Evolutionary conservation across 163 green algal species (phyloP), one percentile per base, ranked within the genome.

Genomic region (Prototheca wickerhamii): DNA sequence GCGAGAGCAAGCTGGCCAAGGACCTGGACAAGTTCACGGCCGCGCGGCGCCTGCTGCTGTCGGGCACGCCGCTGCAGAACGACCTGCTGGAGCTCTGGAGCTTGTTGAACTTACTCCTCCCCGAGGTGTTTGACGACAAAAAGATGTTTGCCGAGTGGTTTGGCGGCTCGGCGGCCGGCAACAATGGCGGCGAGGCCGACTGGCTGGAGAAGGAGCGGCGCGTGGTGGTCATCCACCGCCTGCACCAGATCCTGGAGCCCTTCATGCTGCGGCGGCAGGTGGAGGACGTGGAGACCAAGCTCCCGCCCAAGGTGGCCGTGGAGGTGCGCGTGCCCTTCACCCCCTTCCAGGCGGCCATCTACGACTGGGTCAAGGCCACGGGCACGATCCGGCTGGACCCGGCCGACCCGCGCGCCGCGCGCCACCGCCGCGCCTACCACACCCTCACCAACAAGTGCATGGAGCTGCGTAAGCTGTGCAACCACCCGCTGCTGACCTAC

Each of bases 401-500:
- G 4, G 55, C 64, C 12, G 61, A 76, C 35, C 79, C 68, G 42
- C 72, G 79, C 40, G 40, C 61, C 25, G 72, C 64, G 68, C 76
- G 72, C 32, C 40, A 50, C 50, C 37, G 51, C 25, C 75, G 79
- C 26, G 63, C 75, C 34, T 96, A 81, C 60, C 76, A 80, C n/a
- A 74, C 85, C 25, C 82, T 98, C 34, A 90, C 95, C 68, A 98
- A 98, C 78, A 91, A 91, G 72, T 87, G 85, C 77, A 96, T 97
- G 91, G 91, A 98, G 84, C 86, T 98, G 64, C 80, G 92, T 46
- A 98, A 98, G 82, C 71, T 96, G 60, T 97, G 90, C 86, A 98
- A 98, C 79, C 92, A 98, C 80, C 92, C 92, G 43, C 69, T 86
- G 61, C 82, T 97, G 33, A 87, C 55, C 58, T 95, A 92, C 80